Base-by-base conservation (phyloP, 2,329 filamentous ascomycete genomes). In the Aspergillus hortae region DNA sequence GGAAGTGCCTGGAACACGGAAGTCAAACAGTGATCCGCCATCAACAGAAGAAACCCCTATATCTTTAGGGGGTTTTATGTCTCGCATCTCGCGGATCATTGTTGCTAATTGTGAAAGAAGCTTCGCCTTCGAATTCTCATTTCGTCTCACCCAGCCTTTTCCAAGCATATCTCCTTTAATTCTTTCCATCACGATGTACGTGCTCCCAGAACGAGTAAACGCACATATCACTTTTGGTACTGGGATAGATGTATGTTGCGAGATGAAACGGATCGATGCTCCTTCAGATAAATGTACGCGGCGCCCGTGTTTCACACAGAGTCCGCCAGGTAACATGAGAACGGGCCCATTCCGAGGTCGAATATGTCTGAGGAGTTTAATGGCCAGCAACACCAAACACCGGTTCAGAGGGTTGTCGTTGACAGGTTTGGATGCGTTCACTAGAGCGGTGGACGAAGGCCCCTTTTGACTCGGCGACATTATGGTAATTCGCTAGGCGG, bases 131-230 rank as follows among this genome's bases (percentile, higher is more conserved):
- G 62, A 71, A 21, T 69, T 54, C 21, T 66, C 58, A 48, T 56
- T 66, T 46, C 64, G 60, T 43, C 55, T 51, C 1, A 63, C 48
- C 72, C 68, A 74, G 17, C 53, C 57, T 12, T 27, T 51, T 30
- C 62, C 60, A 52, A 74, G 62, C 6, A 67, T 69, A 4, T 69
- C 57, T n/a, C 71, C 71, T 27, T 68, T 54, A 17, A 74, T 68
- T 49, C 66, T 66, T 59, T 72, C 65, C 69, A 75, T 76, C 41
- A 71, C 56, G 42, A 74, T 73, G 46, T 74, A 75, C 2, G 66
- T 70, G 27, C 12, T 23, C 4, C 56, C 61, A 25, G 56, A 56
- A 46, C 48, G 63, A 21, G 52, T 61, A 59, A 74, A 75, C 27
- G 69, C 61, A 55, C 67, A 74, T 30, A 63, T 51, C 6, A 74